Percentiles rank a stretch among this genome's conserved stretches.
Conservation (phyloP, 2,329 filamentous ascomycete species). For the Pleomassaria siparia region DNA sequence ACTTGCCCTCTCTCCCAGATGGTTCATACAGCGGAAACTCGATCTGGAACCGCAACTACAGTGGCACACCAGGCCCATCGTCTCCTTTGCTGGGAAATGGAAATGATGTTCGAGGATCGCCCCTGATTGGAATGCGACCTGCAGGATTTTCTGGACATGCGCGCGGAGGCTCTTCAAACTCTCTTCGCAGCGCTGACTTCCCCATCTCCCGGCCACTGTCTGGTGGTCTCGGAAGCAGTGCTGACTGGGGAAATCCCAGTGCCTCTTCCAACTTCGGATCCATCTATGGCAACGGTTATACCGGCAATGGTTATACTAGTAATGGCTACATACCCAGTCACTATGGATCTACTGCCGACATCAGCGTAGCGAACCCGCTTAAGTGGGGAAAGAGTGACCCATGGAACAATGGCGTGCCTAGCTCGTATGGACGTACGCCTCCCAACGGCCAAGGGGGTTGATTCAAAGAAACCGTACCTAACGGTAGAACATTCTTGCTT, state of each 20-base stretch:
- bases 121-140: conserved; percentile 33
- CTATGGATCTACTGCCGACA: conserved; percentile 19
- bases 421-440: conserved; percentile 38
- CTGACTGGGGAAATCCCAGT: conserved; percentile 34
- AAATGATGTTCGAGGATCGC: conserved; percentile 28
- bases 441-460: conserved; percentile 43
- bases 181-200: conserved; percentile 39
- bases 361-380: conserved; percentile 43
- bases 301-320: conserved; percentile 12
- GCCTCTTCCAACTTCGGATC: conserved; percentile 28
- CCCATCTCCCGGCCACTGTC: conserved; percentile 26
- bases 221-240: conserved; percentile 35
- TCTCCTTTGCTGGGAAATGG: conserved; percentile 28
- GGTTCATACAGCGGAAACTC: conserved; percentile 37
- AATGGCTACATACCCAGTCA: no score
- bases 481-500: neutral
- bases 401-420: conserved; percentile 39
- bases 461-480: conserved; percentile 13
- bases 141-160: conserved; percentile 42
- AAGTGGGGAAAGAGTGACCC: conserved; percentile 45
- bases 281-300: conserved; percentile 21
- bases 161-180: conserved; percentile 47
- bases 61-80: conserved; percentile 31
- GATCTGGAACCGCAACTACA: conserved; percentile 41
- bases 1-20: conserved; percentile 41